phyloP scores from a whole-genome alignment of 768 basidiomycete genomes.

The Erythrobasidium yunnanense region DNA sequence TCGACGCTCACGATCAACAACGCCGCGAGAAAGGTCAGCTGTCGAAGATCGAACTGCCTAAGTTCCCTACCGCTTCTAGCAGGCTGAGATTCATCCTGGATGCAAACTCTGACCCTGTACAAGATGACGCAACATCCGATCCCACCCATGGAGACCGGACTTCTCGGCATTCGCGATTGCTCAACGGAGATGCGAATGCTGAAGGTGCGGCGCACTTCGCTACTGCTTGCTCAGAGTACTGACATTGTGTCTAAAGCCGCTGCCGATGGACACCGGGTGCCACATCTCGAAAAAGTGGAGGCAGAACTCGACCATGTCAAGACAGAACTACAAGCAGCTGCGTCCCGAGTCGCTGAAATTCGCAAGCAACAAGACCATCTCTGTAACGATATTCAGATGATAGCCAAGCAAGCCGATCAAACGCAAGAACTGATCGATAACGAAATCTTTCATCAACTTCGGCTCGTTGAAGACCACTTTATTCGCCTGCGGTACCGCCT shows the following conservation, averaged over 20 bases:
- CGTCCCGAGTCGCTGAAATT: neutral
- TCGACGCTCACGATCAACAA: conserved; percentile 1
- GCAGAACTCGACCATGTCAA: neutral
- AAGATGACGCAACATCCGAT: no score
- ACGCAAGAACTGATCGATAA: neutral
- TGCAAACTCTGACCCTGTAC: no score
- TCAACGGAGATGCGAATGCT: no score
- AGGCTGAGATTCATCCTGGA: no score
- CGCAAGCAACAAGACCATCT: neutral
- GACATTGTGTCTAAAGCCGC: no score
- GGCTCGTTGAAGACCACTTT: conserved; percentile 14
- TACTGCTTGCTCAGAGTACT: no score
- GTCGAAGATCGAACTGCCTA: neutral
- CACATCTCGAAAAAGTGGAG: neutral
- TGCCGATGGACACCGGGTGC: neutral
- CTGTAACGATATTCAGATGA: neutral
- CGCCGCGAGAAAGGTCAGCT: conserved; percentile 16
- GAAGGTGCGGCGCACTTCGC: no score
- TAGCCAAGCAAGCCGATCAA: neutral
- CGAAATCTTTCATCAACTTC: conserved; percentile 18
- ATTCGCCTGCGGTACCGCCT: neutral
- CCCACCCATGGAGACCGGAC: no score
- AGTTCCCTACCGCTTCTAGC: no score
- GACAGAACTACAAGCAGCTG: neutral
- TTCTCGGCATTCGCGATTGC: no score